Evolutionary conservation across 805 yeast species (phyloP), one percentile per base, ranked within the genome.

Genomic region (Metschnikowia cerradonensis): DNA sequence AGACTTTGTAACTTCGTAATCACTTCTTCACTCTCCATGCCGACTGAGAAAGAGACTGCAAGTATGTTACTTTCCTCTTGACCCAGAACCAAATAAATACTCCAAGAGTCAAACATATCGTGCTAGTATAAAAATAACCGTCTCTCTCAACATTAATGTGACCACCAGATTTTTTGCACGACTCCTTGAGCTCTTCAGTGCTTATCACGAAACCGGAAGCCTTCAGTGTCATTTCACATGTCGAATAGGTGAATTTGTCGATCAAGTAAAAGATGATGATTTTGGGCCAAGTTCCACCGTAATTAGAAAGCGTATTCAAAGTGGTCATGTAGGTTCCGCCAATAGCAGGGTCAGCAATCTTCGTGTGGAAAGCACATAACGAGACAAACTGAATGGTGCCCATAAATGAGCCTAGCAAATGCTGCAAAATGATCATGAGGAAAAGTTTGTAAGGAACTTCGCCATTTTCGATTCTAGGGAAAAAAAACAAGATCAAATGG

Each of bases 291-390:
- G 95, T 94, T 10, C 99, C 99, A 22, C 99, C 99, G 51, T 92
- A 77, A 65, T 94, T 94, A 39, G 95, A 83, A 44, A 94, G 74
- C 0, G 99, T 94, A 67, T 94, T 94, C 52, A 94, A 74, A 0
- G 96, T 84, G 0, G 99, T 94, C 98, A 94, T 92, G 67, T 94
- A 94, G 0, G 99, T 94, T 1, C 99, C 99, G 15, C 99, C 99
- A 60, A 94, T 88, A 17, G 83, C 70, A 0, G 99, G 98, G 65
- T 94, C 99, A 1, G 99, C 96, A 49, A 94, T 88, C 59, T 85
- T 83, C 2, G 97, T 92, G 69, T 92, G 97, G 76, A 94, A 94
- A 0, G 98, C 96, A 63, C 90, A 86, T 40, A 94, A 82, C 1
- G 96, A 87, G 17, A 94, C 98, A 71, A 94, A 92, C 68, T 92